Conservation (phyloP, 768 basidiomycete genomes). For the Calocybe cyanea region DNA sequence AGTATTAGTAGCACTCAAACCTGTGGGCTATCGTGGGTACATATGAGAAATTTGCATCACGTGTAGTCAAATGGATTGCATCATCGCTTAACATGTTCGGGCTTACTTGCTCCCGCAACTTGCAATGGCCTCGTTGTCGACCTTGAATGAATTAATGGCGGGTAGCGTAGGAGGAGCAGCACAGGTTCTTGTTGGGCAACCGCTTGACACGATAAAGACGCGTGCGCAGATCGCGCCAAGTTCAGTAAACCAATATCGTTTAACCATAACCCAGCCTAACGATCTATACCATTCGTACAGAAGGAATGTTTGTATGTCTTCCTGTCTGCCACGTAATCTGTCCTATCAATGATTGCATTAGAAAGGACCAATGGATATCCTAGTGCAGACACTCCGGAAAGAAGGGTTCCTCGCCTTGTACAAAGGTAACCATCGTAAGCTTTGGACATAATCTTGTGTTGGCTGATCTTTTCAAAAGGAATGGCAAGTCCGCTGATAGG, state of each 20-base stretch:
- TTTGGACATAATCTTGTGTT: not conserved
- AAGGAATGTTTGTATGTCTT: slow-evolving; percentile 81
- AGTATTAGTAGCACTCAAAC: too few species aligned
- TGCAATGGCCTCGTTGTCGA: slow-evolving; percentile 36
- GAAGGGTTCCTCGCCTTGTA: slow-evolving; percentile 94
- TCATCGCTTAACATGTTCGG: too few species aligned
- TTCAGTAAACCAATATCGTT: slow-evolving; percentile 29
- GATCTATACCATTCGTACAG: slow-evolving; percentile 38
- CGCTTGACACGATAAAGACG: slow-evolving; percentile 85
- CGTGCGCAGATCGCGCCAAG: slow-evolving; percentile 85
- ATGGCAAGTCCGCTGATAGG: slow-evolving; percentile 91
- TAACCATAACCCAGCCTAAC: not conserved
- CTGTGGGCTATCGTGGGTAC: too few species aligned
- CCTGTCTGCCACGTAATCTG: not conserved
- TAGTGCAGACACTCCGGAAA: slow-evolving; percentile 73
- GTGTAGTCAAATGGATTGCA: too few species aligned
- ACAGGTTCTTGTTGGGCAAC: slow-evolving; percentile 91
- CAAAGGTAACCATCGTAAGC: slow-evolving; percentile 58
- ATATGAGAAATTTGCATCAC: too few species aligned
- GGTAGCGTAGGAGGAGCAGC: slow-evolving; percentile 92
- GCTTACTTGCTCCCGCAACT: too few species aligned
- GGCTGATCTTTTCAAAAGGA: slow-evolving; percentile 39
- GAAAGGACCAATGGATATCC: slow-evolving; percentile 94
- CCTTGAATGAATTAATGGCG: slow-evolving; percentile 78
- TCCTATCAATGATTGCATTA: slow-evolving; percentile 22